Base-by-base conservation (phyloP, 441 rosid genomes). In the Mallotus repandus region DNA sequence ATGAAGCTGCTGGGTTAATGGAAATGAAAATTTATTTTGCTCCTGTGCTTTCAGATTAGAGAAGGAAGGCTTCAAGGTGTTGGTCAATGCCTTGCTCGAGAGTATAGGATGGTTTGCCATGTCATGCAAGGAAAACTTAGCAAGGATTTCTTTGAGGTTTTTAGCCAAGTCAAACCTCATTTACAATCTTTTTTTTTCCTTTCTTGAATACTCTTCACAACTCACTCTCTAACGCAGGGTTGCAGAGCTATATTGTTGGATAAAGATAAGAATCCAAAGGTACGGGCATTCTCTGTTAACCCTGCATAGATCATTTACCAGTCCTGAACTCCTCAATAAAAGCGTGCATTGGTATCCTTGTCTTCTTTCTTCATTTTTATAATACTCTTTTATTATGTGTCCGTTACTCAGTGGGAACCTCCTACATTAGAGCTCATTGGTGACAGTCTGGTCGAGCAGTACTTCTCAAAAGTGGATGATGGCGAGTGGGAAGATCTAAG, bases 261-360 rank as follows among this genome's bases (percentile, higher is more conserved):
- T 66, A 95, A 95, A 82, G 99, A 92, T 79, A 92, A 63, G 86
- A 95, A 87, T 76, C 98, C 98, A 19, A 89, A 89, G 97, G 99
- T 89, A 41, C 53, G 66, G 60, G 29, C 32, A 16, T 67, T 57
- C 41, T 59, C 64, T 75, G 58, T 74, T 11, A 41, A 49, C 70
- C 60, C 14, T 67, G 5, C 0, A 29, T 14, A 13, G n/a, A 14
- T 4, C 11, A 10, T 41, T 52, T 57, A 56, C 7, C 72, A 50
- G 41, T 22, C 53, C 43, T 16, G 25, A 73, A 38, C 59, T 72
- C 29, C 66, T 18, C 0, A 25, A 5, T n/a, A 11, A 16, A 46
- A 15, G 5, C 61, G 70, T 58, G 65, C 16, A 14, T 49, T 4
- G 14, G n/a, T 9, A 55, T 22, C 45, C 50, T 35, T 71, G 41